phyloP scores from a whole-genome alignment of 1,284 basidiomycete species.

The Fomitiporia mediterranea region DNA sequence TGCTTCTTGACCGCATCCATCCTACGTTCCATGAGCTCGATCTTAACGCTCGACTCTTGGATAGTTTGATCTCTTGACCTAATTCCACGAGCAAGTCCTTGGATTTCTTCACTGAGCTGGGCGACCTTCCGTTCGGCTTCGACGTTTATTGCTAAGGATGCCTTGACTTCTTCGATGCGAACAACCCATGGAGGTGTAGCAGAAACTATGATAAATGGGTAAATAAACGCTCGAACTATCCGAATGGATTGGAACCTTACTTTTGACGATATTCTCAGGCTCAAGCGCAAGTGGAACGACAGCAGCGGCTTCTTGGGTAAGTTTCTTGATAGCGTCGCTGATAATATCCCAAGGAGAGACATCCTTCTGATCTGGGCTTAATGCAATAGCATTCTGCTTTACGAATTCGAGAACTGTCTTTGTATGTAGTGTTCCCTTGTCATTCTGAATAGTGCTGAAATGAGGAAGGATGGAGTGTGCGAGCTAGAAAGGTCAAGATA shows the following conservation, averaged over 20 bases:
- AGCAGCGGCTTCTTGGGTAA: conserved; percentile 67
- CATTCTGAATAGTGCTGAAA: conserved; percentile 65
- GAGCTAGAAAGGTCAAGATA: conserved; percentile 43
- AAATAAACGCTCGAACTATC: conserved; percentile 11
- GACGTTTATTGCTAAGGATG: conserved; percentile 77
- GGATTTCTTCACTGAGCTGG: conserved; percentile 85
- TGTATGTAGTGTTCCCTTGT: conserved; percentile 75
- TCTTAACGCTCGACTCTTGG: conserved; percentile 88
- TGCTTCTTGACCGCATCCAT: conserved; percentile 89
- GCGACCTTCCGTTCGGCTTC: conserved; percentile 88
- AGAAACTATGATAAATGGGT: conserved; percentile 46
- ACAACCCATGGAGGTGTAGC: conserved; percentile 83
- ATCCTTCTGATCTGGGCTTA: conserved; percentile 63
- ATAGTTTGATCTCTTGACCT: conserved; percentile 84
- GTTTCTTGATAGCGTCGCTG: conserved; percentile 59
- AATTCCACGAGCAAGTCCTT: conserved; percentile 79
- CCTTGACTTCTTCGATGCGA: conserved; percentile 85
- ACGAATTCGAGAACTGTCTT: conserved; percentile 66
- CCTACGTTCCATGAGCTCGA: conserved; percentile 90
- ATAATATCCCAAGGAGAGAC: conserved; percentile 76
- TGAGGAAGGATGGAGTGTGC: conserved; percentile 85
- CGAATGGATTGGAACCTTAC: conserved; percentile 43
- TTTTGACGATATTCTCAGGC: conserved; percentile 71
- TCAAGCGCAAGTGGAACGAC: conserved; percentile 71
- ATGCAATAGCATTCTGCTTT: conserved; percentile 63